Percentiles rank a stretch among this genome's conserved stretches.
Conservation (phyloP, 352 stramenopile species). For the Phytophthora parvispora region DNA sequence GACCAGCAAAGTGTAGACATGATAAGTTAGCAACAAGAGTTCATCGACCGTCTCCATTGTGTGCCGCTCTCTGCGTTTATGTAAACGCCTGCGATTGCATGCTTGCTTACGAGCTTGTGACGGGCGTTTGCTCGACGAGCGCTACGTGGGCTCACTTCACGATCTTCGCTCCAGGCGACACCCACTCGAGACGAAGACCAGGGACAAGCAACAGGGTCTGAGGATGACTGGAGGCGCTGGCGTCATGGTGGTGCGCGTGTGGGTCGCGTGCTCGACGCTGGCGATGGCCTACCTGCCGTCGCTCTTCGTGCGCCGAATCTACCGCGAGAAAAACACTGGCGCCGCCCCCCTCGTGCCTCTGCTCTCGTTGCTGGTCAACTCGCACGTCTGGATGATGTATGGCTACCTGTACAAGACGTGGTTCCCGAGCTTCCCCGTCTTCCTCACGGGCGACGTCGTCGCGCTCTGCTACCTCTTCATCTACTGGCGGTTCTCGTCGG, state of each 20-base stretch:
- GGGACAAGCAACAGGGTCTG: neutral
- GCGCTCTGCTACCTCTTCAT: conserved; percentile 24
- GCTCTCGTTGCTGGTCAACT: conserved; percentile 17
- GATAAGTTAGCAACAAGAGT: neutral
- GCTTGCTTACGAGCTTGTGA: neutral
- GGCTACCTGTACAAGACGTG: conserved; percentile 23
- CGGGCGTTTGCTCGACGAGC: conserved; percentile 1
- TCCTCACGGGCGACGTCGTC: conserved; percentile 29
- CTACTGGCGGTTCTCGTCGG: conserved; percentile 23
- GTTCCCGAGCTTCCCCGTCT: conserved; percentile 35
- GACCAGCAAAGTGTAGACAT: neutral
- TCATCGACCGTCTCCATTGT: no score
- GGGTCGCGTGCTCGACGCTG: conserved; percentile 14
- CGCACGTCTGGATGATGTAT: conserved; percentile 24
- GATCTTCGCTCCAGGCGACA: neutral
- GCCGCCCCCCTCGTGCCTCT: conserved; percentile 5
- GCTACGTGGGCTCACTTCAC: conserved; percentile 20
- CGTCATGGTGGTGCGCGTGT: conserved; percentile 17
- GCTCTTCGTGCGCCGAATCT: conserved; percentile 18
- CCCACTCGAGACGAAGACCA: neutral
- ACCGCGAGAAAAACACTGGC: conserved; percentile 5
- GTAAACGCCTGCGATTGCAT: conserved; percentile 11
- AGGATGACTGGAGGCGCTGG: conserved; percentile 4
- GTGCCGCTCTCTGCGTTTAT: no score
- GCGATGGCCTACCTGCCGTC: conserved; percentile 20